Conservation (phyloP, 169 alveolate genomes). For the Cryptosporidium ryanae region DNA sequence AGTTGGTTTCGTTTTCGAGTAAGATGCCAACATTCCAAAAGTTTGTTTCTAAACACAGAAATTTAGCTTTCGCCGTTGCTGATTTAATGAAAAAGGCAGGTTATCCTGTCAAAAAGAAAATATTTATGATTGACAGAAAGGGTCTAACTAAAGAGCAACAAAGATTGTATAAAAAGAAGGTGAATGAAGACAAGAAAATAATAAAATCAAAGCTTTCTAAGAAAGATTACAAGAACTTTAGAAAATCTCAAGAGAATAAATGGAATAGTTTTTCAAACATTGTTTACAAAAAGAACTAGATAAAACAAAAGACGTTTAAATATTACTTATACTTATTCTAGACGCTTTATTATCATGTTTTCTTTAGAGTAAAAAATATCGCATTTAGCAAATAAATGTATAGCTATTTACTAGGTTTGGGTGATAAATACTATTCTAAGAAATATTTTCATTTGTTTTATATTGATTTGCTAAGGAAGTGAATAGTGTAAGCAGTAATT, state of each 20-base stretch:
- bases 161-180: conserved; percentile 42
- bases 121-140: conserved; percentile 60
- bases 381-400: too few relatives aligned
- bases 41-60: conserved; percentile 46
- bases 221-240: conserved; percentile 8
- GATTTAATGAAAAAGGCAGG: conserved; percentile 66
- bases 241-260: conserved; percentile 9
- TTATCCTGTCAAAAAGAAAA: conserved; percentile 35
- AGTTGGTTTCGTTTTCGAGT: not conserved
- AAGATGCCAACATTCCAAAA: conserved; percentile 56
- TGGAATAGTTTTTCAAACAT: conserved; percentile 7
- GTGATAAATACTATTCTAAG: not conserved
- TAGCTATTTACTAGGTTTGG: not conserved
- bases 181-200: conserved; percentile 9
- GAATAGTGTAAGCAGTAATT: conserved; percentile 29
- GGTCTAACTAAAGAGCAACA: conserved; percentile 64
- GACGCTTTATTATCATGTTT: too few relatives aligned
- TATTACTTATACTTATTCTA: too few relatives aligned
- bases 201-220: conserved; percentile 16
- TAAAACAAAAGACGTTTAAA: not conserved
- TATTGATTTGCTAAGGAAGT: conserved; percentile 56
- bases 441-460: conserved; percentile 38
- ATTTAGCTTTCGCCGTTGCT: conserved; percentile 6
- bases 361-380: too few relatives aligned
- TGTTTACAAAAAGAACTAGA: not conserved